Base-by-base conservation (phyloP, 805 yeast species). In the Jamesozyma jinghongensis region DNA sequence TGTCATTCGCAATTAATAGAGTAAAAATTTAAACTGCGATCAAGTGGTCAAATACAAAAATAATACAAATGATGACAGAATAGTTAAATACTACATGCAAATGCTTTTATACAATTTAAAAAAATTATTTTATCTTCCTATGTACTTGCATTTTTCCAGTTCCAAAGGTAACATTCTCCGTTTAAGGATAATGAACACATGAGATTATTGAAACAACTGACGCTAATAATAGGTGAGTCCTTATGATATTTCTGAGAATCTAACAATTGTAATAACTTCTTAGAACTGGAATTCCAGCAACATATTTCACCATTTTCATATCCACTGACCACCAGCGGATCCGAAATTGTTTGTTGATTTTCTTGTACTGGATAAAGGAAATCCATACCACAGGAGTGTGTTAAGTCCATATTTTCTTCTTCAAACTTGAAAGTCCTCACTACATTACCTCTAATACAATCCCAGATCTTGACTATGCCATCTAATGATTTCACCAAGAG, bases 381-480 rank as follows among this genome's bases (percentile, higher is more conserved):
- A 37, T 50, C 57, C 50, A 52, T 51, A 3, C 62, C 63, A 42
- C 61, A 57, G 2, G 56, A 51, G 34, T 54, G 51, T 19, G 45
- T 46, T 40, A 51, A 40, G 30, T 30, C 16, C 7, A 27, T 25
- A 16, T 17, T 40, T 32, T 34, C 43, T 12, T 7, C 31, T 19
- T 40, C 34, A 34, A 35, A 33, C 37, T 28, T 33, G 51, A 71
- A 82, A 0, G 95, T 85, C 57, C 86, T 85, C 27, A 85, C 82
- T 19, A 85, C 88, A 47, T 72, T 73, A 53, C 85, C 85, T 49
- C 76, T 72, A 74, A 85, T 76, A 60, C 84, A 86, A 60, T 86
- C 92, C 95, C 96, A 88, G 28, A 88, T 56, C 44, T 90, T 67
- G 3, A 87, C 66, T 3, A 71, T 65, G 3, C 95, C 95, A 59